phyloP scores from a whole-genome alignment of 257 asterid genomes.

The Nicotiana benthamiana region DNA sequence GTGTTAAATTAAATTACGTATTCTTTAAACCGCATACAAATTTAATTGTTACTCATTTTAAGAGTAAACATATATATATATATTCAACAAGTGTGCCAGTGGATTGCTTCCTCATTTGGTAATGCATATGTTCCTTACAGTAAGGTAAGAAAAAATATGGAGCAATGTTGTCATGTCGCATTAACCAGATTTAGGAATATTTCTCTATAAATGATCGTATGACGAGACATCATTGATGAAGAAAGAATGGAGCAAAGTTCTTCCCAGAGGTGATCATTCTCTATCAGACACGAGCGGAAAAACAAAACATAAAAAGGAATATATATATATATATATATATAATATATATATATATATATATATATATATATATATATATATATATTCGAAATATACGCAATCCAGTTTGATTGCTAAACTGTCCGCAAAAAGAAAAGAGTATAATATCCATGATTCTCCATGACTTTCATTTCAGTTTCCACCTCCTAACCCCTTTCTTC shows the following conservation, averaged over 20 bases:
- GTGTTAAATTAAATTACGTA: too few species aligned
- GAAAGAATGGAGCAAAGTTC: conserved; percentile 9
- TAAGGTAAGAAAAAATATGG: neutral
- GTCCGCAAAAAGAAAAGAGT: neutral
- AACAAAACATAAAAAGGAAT: neutral
- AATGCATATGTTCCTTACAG: conserved; percentile 15
- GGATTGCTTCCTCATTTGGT: conserved; percentile 36
- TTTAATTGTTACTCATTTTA: too few species aligned
- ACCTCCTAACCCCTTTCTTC: neutral
- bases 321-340: too few species aligned
- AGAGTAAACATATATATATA: too few species aligned
- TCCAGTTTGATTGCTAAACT: neutral
- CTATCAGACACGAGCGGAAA: neutral
- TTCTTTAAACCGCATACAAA: too few species aligned
- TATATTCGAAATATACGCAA: neutral
- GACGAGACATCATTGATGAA: conserved; percentile 34
- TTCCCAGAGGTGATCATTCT: neutral
- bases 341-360: too few species aligned
- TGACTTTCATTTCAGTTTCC: neutral
- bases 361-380: neutral
- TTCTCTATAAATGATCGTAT: conserved; percentile 15
- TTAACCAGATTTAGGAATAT: conserved; percentile 15
- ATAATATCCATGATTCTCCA: neutral
- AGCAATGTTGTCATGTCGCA: conserved; percentile 11
- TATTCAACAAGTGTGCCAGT: conserved; percentile 14